phyloP scores from a whole-genome alignment of 495 filamentous ascomycete species.

The Eremomyces bilateralis region DNA sequence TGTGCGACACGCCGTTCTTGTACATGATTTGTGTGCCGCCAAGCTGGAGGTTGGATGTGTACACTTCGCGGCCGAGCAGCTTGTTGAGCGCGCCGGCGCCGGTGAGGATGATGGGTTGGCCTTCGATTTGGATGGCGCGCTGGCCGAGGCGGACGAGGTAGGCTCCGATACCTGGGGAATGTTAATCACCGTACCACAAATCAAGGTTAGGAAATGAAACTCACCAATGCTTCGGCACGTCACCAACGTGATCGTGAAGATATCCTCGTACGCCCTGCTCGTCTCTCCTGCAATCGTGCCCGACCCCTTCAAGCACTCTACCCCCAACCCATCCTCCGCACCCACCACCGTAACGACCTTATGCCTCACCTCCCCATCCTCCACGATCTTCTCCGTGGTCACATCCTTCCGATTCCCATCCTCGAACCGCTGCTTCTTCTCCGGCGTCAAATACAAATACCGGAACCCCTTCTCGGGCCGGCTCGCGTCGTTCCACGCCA shows the following conservation, averaged over 20 bases:
- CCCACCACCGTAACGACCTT: conserved; percentile 90
- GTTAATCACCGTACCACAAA: conserved; percentile 5
- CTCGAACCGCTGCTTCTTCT: conserved; percentile 72
- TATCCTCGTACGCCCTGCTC: conserved; percentile 91
- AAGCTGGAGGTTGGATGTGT: conserved; percentile 95
- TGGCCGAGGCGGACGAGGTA: conserved; percentile 96
- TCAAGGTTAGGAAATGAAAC: conserved; percentile 9
- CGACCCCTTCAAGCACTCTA: conserved; percentile 91
- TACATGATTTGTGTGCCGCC: conserved; percentile 99
- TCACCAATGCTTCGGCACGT: conserved; percentile 87
- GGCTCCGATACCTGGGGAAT: conserved; percentile 58
- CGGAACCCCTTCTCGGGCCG: conserved; percentile 88
- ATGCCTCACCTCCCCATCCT: conserved; percentile 77
- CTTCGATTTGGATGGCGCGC: conserved; percentile 95
- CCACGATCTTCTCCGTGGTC: conserved; percentile 66
- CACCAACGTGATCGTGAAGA: conserved; percentile 95
- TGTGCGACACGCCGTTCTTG: conserved; percentile 96
- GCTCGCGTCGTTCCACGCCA: conserved; percentile 75
- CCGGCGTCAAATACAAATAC: conserved; percentile 87
- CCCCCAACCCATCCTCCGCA: conserved; percentile 87
- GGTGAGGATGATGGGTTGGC: conserved; percentile 96
- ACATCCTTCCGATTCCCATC: conserved; percentile 61
- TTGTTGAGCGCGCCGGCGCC: conserved; percentile 97
- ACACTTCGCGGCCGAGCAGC: conserved; percentile 89
- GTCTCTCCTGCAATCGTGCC: conserved; percentile 97